Evolutionary conservation across 805 yeast species (phyloP).

Genomic region (Yarrowia sp.): DNA sequence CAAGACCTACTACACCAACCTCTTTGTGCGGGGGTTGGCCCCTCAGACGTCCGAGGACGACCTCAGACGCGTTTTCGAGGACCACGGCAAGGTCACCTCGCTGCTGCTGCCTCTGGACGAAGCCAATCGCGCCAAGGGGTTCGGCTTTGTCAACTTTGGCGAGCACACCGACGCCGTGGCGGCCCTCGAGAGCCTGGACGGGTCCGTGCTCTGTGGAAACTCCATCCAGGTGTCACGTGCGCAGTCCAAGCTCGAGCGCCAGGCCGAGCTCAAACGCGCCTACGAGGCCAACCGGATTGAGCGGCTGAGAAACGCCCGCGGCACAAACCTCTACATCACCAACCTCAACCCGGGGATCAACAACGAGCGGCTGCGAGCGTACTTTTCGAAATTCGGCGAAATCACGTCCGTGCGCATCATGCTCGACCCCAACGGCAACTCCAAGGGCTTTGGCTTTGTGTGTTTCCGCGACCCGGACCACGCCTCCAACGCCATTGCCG

Average conservation of each 20-base stretch:
- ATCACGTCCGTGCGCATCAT: slow-evolving; percentile 56
- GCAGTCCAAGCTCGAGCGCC: slow-evolving; percentile 43
- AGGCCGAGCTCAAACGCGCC: slow-evolving; percentile 31
- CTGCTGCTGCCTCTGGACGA: slow-evolving; percentile 24
- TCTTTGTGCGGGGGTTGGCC: slow-evolving; percentile 23
- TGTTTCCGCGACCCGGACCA: slow-evolving; percentile 64
- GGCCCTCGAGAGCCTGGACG: slow-evolving; percentile 53
- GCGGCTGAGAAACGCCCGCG: slow-evolving; percentile 49
- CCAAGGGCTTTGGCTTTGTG: slow-evolving; percentile 81
- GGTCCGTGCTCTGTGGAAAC: slow-evolving; percentile 43
- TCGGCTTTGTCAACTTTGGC: slow-evolving; percentile 53
- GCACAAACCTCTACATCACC: slow-evolving; percentile 70
- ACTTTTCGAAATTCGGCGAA: slow-evolving; percentile 50
- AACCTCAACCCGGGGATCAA: slow-evolving; percentile 55
- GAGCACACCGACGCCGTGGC: slow-evolving; percentile 44
- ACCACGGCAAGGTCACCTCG: slow-evolving; percentile 9
- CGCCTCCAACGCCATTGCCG: slow-evolving; percentile 68
- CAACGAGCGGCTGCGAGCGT: slow-evolving; percentile 50
- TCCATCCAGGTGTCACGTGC: slow-evolving; percentile 46
- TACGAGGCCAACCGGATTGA: slow-evolving; percentile 27
- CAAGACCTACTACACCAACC: neutral
- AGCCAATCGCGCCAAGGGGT: slow-evolving; percentile 45
- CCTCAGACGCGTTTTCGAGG: neutral
- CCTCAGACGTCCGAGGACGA: neutral
- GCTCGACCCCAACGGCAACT: slow-evolving; percentile 49